Evolutionary conservation across 208 protist genomes (phyloP).

Genomic region (Leishmania tropica): DNA sequence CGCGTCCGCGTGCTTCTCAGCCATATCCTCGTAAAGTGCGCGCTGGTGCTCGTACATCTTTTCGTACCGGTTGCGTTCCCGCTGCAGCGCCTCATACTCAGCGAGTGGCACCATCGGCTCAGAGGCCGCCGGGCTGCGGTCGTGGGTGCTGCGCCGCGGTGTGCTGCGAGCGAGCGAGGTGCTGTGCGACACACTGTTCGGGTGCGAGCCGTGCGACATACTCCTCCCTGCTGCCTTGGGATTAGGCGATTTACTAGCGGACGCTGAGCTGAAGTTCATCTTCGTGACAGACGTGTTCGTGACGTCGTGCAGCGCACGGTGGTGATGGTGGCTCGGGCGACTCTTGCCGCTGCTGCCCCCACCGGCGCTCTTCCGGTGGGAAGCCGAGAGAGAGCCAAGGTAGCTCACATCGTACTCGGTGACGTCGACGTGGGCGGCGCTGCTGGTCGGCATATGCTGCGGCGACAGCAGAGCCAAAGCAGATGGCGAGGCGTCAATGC

Average conservation of each 20-base stretch:
- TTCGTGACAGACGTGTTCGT: constrained; percentile 33
- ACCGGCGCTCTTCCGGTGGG: constrained; percentile 8
- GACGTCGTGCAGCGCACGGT: constrained; percentile 42
- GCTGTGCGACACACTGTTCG: constrained; percentile 25
- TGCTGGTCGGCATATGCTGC: constrained; percentile 49
- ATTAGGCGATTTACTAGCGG: constrained; percentile 48
- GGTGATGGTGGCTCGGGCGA: constrained; percentile 8
- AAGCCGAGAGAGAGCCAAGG: constrained; percentile 35
- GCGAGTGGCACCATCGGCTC: constrained; percentile 55
- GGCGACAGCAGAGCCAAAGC: constrained; percentile 76
- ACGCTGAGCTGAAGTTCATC: constrained; percentile 30
- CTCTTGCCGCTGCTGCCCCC: constrained; percentile 11
- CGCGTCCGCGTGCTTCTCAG: constrained; percentile 69
- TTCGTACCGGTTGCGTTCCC: constrained; percentile 77
- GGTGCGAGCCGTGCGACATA: constrained; percentile 13
- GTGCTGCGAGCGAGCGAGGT: constrained; percentile 29
- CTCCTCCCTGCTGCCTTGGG: constrained; percentile 42
- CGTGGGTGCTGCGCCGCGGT: constrained; percentile 10
- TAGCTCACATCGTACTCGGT: constrained; percentile 68
- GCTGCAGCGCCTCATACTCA: constrained; percentile 64
- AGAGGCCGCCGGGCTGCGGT: constrained; percentile 18
- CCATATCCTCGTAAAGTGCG: constrained; percentile 82
- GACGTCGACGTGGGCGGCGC: constrained; percentile 52
- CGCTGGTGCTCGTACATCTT: constrained; percentile 93
- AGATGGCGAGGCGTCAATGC: constrained; percentile 73